phyloP scores from a whole-genome alignment of 768 basidiomycete species.

The Mycena filopes region DNA sequence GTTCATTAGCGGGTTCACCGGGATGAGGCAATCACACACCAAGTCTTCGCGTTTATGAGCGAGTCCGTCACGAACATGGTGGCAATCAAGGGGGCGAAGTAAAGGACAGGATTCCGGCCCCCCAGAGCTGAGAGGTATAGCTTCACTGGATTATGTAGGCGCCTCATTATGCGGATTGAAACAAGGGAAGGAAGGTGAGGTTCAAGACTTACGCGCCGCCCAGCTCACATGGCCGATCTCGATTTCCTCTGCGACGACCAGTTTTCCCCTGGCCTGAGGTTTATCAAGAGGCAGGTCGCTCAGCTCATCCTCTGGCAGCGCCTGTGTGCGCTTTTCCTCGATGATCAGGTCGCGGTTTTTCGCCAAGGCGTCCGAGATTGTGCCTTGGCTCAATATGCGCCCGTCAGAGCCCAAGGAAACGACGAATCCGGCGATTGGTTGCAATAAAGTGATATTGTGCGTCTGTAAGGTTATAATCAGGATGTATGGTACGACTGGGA shows the following conservation, averaged over 20 bases:
- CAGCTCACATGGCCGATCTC: slow-evolving; percentile 58
- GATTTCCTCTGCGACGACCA: slow-evolving; percentile 60
- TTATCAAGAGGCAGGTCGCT: slow-evolving; percentile 23
- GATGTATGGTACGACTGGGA: neutral
- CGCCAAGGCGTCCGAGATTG: slow-evolving; percentile 58
- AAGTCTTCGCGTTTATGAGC: slow-evolving; percentile 28
- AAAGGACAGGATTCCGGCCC: slow-evolving; percentile 28
- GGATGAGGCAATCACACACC: slow-evolving; percentile 5
- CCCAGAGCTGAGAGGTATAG: slow-evolving; percentile 32
- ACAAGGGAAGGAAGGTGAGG: too few relatives aligned
- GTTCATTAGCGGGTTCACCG: slow-evolving; percentile 24
- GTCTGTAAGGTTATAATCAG: slow-evolving; percentile 43
- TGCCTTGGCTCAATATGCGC: slow-evolving; percentile 57
- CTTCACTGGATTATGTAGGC: slow-evolving; percentile 29
- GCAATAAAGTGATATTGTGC: slow-evolving; percentile 62
- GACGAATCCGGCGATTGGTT: slow-evolving; percentile 64
- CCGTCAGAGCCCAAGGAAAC: slow-evolving; percentile 69
- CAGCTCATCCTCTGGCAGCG: slow-evolving; percentile 38
- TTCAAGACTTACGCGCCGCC: slow-evolving; percentile 41
- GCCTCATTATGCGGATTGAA: neutral
- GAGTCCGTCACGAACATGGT: slow-evolving; percentile 25
- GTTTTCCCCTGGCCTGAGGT: slow-evolving; percentile 47
- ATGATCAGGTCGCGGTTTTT: slow-evolving; percentile 47
- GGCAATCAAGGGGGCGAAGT: slow-evolving; percentile 28
- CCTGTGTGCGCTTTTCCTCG: slow-evolving; percentile 39